These are phyloP conservation scores for Hyaloscypha variabilis DNA, from an alignment of 495 filamentous ascomycete genomes.

Conservation along the genomic window DNA sequence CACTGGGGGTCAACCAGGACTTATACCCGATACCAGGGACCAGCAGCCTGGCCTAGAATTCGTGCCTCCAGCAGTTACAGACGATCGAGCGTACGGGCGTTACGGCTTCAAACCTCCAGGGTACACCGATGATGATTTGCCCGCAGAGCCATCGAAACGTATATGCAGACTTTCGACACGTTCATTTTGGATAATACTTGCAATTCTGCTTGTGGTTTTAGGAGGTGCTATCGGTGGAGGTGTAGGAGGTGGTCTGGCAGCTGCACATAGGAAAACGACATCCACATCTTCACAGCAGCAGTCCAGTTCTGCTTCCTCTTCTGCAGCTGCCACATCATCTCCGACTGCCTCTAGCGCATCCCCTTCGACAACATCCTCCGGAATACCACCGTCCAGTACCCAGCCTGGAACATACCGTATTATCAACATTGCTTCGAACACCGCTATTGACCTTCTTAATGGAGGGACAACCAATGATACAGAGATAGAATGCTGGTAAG, in stretches of 20 bases:
- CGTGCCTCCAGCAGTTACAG: no score
- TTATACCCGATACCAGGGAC: no score
- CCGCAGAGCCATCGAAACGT: constrained; percentile 2
- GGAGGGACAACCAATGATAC: constrained; percentile 9
- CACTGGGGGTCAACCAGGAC: no score
- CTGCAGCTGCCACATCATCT: no score
- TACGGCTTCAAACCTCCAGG: no score
- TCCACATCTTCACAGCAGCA: not conserved
- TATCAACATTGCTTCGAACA: constrained; percentile 16
- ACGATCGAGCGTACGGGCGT: no score
- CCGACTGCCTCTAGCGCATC: constrained; percentile 7
- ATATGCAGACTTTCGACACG: constrained; percentile 33
- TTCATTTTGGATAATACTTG: constrained; percentile 30
- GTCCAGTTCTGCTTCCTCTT: not conserved
- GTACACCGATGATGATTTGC: not conserved
- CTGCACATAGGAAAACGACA: constrained; percentile 11
- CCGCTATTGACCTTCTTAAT: constrained; percentile 8
- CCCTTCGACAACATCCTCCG: constrained; percentile 11
- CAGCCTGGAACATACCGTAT: constrained; percentile 16
- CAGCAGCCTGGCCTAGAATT: no score
- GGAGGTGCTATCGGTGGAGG: constrained; percentile 33
- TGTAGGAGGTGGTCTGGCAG: constrained; percentile 27
- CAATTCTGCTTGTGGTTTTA: constrained; percentile 27
- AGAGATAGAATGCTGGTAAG: constrained; percentile 7
- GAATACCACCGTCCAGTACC: constrained; percentile 13